Percentiles rank a stretch among this genome's conserved stretches.
Conservation (phyloP, 768 basidiomycete genomes). For the Mycena sanguinolenta region DNA sequence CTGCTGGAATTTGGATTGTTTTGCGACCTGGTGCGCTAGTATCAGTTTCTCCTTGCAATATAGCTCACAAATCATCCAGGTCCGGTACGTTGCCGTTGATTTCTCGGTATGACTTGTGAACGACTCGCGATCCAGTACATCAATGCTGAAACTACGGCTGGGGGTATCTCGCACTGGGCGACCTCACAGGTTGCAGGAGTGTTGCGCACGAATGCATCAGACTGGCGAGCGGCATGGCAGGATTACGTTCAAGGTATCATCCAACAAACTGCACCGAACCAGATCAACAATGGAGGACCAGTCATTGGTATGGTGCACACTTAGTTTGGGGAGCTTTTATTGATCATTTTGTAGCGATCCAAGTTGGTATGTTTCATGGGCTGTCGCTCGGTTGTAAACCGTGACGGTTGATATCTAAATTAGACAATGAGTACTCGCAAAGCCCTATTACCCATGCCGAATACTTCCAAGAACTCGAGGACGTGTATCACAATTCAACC, state of each 20-base stretch:
- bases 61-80: conserved; percentile 43
- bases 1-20: conserved; percentile 82
- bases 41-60: conserved; percentile 27
- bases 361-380: conserved; percentile 57
- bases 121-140: conserved; percentile 61
- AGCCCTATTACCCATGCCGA: conserved; percentile 56
- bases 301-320: conserved; percentile 67
- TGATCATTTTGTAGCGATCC: conserved; percentile 56
- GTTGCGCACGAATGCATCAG: conserved; percentile 81
- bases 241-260: conserved; percentile 80
- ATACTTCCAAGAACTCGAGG: conserved; percentile 76
- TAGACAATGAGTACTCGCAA: conserved; percentile 85
- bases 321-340: background rate
- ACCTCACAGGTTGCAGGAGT: conserved; percentile 75
- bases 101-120: background rate
- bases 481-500: conserved; percentile 63
- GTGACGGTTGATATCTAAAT: background rate
- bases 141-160: conserved; percentile 86
- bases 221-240: conserved; percentile 79
- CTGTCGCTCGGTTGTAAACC: background rate
- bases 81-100: conserved; percentile 45
- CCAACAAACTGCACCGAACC: conserved; percentile 69
- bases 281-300: conserved; percentile 80
- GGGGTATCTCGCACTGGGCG: conserved; percentile 79
- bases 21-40: conserved; percentile 73